Evolutionary conservation across 306 rosid genomes (phyloP).

Genomic region (Ceratonia siliqua): DNA sequence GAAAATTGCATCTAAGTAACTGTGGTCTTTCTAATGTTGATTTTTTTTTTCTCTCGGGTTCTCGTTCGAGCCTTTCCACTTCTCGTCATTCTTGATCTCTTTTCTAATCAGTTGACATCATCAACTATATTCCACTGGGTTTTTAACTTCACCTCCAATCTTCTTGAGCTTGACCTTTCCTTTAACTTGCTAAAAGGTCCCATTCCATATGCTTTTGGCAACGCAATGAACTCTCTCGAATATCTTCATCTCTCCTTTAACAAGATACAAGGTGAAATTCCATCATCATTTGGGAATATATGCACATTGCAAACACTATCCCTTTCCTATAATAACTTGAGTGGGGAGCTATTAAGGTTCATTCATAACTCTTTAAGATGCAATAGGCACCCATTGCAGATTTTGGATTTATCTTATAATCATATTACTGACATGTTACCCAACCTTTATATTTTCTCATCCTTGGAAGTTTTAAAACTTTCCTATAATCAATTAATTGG

Average conservation of each 20-base stretch:
- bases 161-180: background rate
- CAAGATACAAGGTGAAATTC: constrained; percentile 5
- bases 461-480: background rate
- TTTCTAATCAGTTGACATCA: background rate
- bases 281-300: background rate
- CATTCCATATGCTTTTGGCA: constrained; percentile 15
- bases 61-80: background rate
- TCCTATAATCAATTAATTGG: background rate
- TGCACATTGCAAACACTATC: background rate
- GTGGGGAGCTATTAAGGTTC: background rate
- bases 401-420: background rate
- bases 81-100: constrained; percentile 26
- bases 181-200: background rate
- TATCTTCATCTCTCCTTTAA: accelerated
- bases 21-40: too few species aligned
- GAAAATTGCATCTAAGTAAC: background rate
- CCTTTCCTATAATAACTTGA: background rate
- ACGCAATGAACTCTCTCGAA: constrained; percentile 14
- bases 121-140: background rate
- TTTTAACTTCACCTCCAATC: constrained; percentile 17
- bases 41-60: too few species aligned
- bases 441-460: background rate
- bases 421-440: background rate
- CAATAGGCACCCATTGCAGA: background rate
- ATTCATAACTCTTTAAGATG: background rate